Conservation (phyloP, 768 basidiomycete genomes). For the Daedalea quercina region DNA sequence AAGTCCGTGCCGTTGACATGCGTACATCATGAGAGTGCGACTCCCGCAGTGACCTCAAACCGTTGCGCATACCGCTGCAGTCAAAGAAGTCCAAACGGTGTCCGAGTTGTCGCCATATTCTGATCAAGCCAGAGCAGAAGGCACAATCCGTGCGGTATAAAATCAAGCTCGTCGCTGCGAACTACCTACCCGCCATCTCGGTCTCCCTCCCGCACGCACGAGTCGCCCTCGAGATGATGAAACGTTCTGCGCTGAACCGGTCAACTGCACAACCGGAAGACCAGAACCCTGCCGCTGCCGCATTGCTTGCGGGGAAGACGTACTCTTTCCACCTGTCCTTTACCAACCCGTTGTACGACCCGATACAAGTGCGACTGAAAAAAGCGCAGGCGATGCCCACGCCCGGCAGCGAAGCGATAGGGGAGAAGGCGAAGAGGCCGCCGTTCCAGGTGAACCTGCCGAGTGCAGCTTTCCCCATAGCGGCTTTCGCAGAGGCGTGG, state of each 20-base stretch:
- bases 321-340: slow-evolving; percentile 88
- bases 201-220: slow-evolving; percentile 59
- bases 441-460: slow-evolving; percentile 82
- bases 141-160: slow-evolving; percentile 92
- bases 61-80: slow-evolving; percentile 85
- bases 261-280: slow-evolving; percentile 10
- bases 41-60: slow-evolving; percentile 64
- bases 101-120: slow-evolving; percentile 87
- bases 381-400: slow-evolving; percentile 56
- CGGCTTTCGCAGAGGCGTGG: slow-evolving; percentile 95
- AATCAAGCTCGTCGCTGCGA: slow-evolving; percentile 94
- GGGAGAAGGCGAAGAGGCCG: slow-evolving; percentile 56
- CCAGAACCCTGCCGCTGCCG: slow-evolving; percentile 21
- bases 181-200: slow-evolving; percentile 85
- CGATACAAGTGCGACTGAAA: slow-evolving; percentile 85
- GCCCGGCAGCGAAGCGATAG: slow-evolving; percentile 30
- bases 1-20: background rate
- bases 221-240: slow-evolving; percentile 28
- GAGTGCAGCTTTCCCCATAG: slow-evolving; percentile 69
- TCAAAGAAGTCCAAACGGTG: slow-evolving; percentile 96
- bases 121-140: slow-evolving; percentile 98
- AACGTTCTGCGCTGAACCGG: slow-evolving; percentile 34
- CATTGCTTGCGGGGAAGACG: slow-evolving; percentile 67
- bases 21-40: slow-evolving; percentile 2
- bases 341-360: slow-evolving; percentile 94